phyloP scores from a whole-genome alignment of 352 stramenopile species.

The Phytophthora boehmeriae region DNA sequence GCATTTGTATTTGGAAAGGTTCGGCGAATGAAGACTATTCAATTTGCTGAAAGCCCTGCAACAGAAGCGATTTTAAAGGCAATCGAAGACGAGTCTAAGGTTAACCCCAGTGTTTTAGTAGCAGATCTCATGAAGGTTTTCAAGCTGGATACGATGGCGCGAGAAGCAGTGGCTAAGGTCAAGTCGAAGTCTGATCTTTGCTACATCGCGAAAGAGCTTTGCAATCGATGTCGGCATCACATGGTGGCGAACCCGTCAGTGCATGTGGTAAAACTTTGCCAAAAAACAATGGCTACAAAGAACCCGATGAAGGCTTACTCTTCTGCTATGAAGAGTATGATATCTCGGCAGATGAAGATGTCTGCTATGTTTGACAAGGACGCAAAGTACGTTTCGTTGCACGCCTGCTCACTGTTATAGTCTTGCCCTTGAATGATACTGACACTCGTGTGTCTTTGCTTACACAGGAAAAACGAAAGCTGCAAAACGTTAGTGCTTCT shows the following conservation, averaged over 20 bases:
- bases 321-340: constrained; percentile 87
- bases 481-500: constrained; percentile 53
- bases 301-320: constrained; percentile 87
- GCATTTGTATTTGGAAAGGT: constrained; percentile 80
- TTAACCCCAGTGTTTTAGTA: constrained; percentile 58
- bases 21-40: constrained; percentile 64
- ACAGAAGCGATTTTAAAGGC: constrained; percentile 61
- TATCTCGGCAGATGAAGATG: constrained; percentile 86
- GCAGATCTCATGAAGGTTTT: constrained; percentile 74
- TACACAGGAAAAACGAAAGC: constrained; percentile 75
- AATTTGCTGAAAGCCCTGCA: constrained; percentile 68
- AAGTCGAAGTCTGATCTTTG: constrained; percentile 62
- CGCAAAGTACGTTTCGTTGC: constrained; percentile 59
- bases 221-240: constrained; percentile 75
- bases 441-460: constrained; percentile 20
- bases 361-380: constrained; percentile 71
- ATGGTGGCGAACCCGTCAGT: constrained; percentile 87
- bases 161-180: constrained; percentile 71
- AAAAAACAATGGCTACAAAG: constrained; percentile 70
- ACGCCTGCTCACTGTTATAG: not conserved
- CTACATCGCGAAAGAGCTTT: constrained; percentile 79
- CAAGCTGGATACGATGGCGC: constrained; percentile 82
- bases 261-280: constrained; percentile 81
- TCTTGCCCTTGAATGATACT: constrained; percentile 5
- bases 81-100: constrained; percentile 64